These are phyloP conservation scores for Thalassiosira mediterranea DNA, from an alignment of 352 stramenopile genomes.

Conservation along the genomic window DNA sequence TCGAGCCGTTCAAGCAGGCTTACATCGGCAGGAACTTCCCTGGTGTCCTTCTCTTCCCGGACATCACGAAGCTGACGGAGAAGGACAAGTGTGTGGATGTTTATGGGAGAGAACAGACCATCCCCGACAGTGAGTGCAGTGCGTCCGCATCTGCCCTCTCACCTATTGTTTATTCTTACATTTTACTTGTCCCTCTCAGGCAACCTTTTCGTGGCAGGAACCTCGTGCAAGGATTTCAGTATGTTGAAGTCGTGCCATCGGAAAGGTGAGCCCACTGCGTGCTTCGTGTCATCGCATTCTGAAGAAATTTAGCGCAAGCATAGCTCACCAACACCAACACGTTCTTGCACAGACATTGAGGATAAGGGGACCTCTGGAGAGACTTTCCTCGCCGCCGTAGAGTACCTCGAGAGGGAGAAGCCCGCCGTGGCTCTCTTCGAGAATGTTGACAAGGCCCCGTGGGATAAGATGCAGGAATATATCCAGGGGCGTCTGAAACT, in stretches of 20 bases:
- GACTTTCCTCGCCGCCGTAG: slow-evolving; percentile 77
- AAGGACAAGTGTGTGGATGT: slow-evolving; percentile 66
- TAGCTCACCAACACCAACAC: not conserved
- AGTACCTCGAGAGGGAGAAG: slow-evolving; percentile 71
- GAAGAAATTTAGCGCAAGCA: not conserved
- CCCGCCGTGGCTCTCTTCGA: slow-evolving; percentile 76
- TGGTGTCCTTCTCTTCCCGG: slow-evolving; percentile 68
- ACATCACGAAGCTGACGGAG: slow-evolving; percentile 75
- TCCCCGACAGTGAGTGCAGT: slow-evolving; percentile 50
- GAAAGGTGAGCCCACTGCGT: slow-evolving; percentile 24
- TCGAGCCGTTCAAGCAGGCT: slow-evolving; percentile 84
- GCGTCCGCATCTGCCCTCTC: not conserved
- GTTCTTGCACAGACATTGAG: slow-evolving; percentile 61
- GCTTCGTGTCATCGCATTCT: slow-evolving; percentile 3
- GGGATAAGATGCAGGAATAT: slow-evolving; percentile 65
- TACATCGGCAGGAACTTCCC: slow-evolving; percentile 82
- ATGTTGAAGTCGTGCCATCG: slow-evolving; percentile 69
- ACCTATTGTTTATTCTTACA: slow-evolving; percentile 1
- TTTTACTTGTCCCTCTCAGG: slow-evolving; percentile 22
- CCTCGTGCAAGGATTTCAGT: slow-evolving; percentile 80
- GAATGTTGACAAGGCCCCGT: slow-evolving; percentile 82
- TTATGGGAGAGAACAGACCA: slow-evolving; percentile 54
- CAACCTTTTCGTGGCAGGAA: slow-evolving; percentile 81
- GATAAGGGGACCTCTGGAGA: slow-evolving; percentile 74
- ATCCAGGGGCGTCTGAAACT: slow-evolving; percentile 53